A percentile compares a stretch with the other conserved stretches of the same genome.
Evolutionary conservation across 371 early-diverging fungal species (phyloP).

Genomic region (Haplosporangium sp.): DNA sequence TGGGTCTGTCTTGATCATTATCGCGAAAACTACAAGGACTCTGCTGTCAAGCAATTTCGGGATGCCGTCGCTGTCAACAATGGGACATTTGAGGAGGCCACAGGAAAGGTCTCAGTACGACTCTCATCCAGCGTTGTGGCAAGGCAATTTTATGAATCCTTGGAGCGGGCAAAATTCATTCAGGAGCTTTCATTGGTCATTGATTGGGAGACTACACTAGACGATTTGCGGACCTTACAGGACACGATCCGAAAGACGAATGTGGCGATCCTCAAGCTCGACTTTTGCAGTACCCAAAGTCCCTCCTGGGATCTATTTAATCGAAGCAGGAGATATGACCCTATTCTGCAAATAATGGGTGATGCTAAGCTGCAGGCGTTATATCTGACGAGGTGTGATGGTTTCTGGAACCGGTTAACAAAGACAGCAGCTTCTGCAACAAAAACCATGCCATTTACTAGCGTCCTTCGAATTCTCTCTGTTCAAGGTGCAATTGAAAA

Average conservation of each 20-base stretch:
- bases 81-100: slow-evolving; percentile 24
- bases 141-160: slow-evolving; percentile 31
- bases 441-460: slow-evolving; percentile 1
- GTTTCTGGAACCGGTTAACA: slow-evolving; percentile 32
- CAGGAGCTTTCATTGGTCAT: slow-evolving; percentile 28
- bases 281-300: slow-evolving; percentile 17
- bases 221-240: slow-evolving; percentile 26
- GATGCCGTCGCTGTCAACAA: slow-evolving; percentile 21
- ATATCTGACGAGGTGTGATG: slow-evolving; percentile 22
- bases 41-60: slow-evolving; percentile 16
- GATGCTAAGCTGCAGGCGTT: slow-evolving; percentile 26
- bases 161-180: slow-evolving; percentile 28
- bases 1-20: slow-evolving; percentile 52
- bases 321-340: slow-evolving; percentile 28
- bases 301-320: slow-evolving; percentile 35
- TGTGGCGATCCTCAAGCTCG: slow-evolving; percentile 24
- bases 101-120: slow-evolving; percentile 21
- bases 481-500: slow-evolving; percentile 27
- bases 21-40: slow-evolving; percentile 30
- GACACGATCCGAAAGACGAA: slow-evolving; percentile 28
- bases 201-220: slow-evolving; percentile 33
- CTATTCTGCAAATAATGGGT: slow-evolving; percentile 36
- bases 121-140: slow-evolving; percentile 18
- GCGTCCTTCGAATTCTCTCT: slow-evolving; percentile 17
- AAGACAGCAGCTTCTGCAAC: slow-evolving; percentile 7